Base-by-base conservation (phyloP, 805 yeast genomes). In the Danielia reshetovae region DNA sequence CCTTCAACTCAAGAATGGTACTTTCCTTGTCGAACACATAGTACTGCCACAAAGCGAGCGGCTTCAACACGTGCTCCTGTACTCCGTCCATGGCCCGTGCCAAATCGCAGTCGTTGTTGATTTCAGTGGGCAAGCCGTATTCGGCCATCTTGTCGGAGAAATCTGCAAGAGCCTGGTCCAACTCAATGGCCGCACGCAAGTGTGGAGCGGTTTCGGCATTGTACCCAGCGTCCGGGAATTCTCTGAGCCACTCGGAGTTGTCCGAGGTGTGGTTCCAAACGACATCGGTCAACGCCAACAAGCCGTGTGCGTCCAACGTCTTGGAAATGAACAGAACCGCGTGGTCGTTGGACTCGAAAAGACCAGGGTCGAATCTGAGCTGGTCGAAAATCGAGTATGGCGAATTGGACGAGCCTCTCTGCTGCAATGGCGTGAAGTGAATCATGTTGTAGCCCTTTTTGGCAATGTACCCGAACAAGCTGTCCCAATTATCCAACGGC, bases 261-360 rank as follows among this genome's bases (percentile, higher is more conserved):
- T 85, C 73, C 2, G 97, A 96, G 0, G 97, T 90, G 54, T 90
- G 98, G 56, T 90, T 90, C 71, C 88, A 80, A 2, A 90, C 97
- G 19, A 93, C 81, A 59, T 90, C 98, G 1, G 96, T 86, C 64
- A 90, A 66, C 0, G 96, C 72, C 27, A 90, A 66, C 39, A 90
- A 70, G 4, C 75, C 75, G 47, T 81, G 69, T 17, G 80, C 62
- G 14, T 62, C 46, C 45, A 78, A 77, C 50, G 83, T 60, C 6
- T 55, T 48, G 1, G 57, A 34, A 4, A 84, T 74, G 54, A 85
- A 65, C 4, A 52, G 33, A 13, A 54, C 52, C 3, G 89, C 85
- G 28, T 82, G 80, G 0, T 64, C 59, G 17, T 68, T 68, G 32
- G 68, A 55, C 19, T 68, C 63, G 54, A 93, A 90, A 16, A 79